A percentile compares a stretch with the other conserved stretches of the same genome.
These are phyloP conservation scores for Populus hybrid DNA, from an alignment of 441 rosid genomes.

Conservation along the genomic window DNA sequence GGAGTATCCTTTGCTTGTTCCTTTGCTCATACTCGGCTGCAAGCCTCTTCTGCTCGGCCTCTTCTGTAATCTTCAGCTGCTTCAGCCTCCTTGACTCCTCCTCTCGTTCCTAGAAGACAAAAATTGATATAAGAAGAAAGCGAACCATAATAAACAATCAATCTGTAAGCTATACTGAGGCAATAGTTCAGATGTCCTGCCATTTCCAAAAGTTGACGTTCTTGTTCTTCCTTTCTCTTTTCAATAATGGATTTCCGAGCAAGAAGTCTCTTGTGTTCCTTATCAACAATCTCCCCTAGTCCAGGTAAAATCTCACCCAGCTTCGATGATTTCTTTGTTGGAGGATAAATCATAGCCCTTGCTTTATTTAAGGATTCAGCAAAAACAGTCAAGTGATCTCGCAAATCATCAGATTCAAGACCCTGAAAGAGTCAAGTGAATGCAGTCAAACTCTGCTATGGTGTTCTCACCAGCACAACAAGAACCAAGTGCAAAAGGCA, in stretches of 20 bases:
- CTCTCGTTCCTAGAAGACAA: constrained; percentile 70
- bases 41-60: constrained; percentile 92
- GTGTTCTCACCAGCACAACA: not conserved
- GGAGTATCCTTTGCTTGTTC: constrained; percentile 69
- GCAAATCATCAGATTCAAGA: constrained; percentile 83
- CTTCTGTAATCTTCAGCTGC: constrained; percentile 80
- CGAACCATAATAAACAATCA: not conserved
- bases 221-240: constrained; percentile 97
- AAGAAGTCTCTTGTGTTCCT: constrained; percentile 90
- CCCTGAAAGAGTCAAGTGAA: constrained; percentile 36
- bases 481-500: not conserved
- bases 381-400: constrained; percentile 62
- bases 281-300: constrained; percentile 76
- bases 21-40: constrained; percentile 76
- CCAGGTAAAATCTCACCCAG: constrained; percentile 67
- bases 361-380: constrained; percentile 82
- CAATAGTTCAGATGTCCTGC: constrained; percentile 29
- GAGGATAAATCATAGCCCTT: constrained; percentile 68
- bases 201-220: constrained; percentile 91
- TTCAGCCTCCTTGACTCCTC: constrained; percentile 81
- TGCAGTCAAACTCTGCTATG: constrained; percentile 5
- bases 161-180: not conserved
- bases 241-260: constrained; percentile 94
- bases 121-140: not conserved
- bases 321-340: constrained; percentile 65